Base-by-base conservation (phyloP, 2,329 filamentous ascomycete genomes). In the Botryotinia convoluta region DNA sequence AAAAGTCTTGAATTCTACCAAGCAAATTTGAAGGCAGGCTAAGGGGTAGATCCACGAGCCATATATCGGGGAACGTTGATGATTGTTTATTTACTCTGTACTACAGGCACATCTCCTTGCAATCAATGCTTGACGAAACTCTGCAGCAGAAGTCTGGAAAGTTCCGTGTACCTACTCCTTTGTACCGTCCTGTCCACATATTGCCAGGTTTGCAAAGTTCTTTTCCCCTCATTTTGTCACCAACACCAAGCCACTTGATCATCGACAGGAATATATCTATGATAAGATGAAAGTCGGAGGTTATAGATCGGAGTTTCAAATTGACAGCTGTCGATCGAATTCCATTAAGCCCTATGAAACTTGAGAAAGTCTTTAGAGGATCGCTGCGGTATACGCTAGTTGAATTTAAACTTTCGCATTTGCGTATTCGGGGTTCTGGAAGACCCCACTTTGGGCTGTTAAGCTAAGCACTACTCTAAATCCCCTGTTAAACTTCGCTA, bases 341-440 rank as follows among this genome's bases (percentile, higher is more conserved):
- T 51, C 44, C 32, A 67, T 65, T 48, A 51, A 67, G 63, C 63
- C 63, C 22, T 67, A 67, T n/a, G 44, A 32, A 37, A 51, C 8
- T 45, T 37, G 22, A 39, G 35, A 39, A 16, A 62, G n/a, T 39
- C 35, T 61, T 9, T 22, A 51, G 10, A 65, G 12, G 26, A 37
- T 65, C 26, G 44, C 22, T 51, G 63, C 42, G 22, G 63, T 22
- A 14, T 12, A 37, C 32, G 29, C 44, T 51, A 51, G 22, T 65
- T 6, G 32, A 26, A 67, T 37, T 67, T 51, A 67, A 26, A 67
- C 63, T 37, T 51, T 67, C 63, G 63, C 63, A 67, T 67, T 67
- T 67, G 44, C 44, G 63, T 51, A 51, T 67, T 67, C 44, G 44
- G 63, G 44, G 44, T 37, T 10, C 16, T 67, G 12, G 48, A 51